Percentiles rank a stretch among this genome's conserved stretches.
Evolutionary conservation across 78 protist species (phyloP).

Genomic region (Cavenderia fasciculata): DNA sequence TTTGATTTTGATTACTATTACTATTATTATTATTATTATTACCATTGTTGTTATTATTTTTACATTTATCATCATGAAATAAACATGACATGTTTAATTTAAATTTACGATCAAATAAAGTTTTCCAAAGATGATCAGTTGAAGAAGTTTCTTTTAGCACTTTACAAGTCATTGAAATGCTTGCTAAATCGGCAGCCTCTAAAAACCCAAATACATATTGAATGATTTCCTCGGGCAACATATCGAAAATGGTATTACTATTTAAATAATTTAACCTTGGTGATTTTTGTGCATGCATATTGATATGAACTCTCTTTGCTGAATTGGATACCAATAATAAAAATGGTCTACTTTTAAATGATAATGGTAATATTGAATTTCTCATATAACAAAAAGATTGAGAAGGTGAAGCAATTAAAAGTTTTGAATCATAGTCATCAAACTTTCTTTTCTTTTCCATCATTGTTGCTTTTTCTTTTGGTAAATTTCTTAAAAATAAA

Average conservation of each 20-base stretch:
- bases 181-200: conserved; percentile 3
- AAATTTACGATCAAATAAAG: conserved; percentile 3
- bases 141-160: background rate
- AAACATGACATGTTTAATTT: background rate
- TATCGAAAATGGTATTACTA: conserved; percentile 19
- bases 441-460: conserved; percentile 23
- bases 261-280: background rate
- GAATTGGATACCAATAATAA: conserved; percentile 18
- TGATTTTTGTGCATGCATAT: too few relatives aligned
- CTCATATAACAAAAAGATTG: too few relatives aligned
- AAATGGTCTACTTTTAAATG: conserved; percentile 43
- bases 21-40: background rate
- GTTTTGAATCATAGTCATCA: background rate
- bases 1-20: background rate
- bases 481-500: background rate
- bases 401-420: too few relatives aligned
- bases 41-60: background rate
- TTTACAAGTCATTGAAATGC: conserved; percentile 41
- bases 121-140: conserved; percentile 20
- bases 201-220: conserved; percentile 15
- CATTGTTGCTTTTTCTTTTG: background rate
- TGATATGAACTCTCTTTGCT: too few relatives aligned
- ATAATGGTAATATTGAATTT: too few relatives aligned
- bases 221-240: conserved; percentile 27
- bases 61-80: background rate